These are phyloP conservation scores for Talaromyces pinophilus DNA, from an alignment of 2,329 filamentous ascomycete genomes.

Conservation along the genomic window DNA sequence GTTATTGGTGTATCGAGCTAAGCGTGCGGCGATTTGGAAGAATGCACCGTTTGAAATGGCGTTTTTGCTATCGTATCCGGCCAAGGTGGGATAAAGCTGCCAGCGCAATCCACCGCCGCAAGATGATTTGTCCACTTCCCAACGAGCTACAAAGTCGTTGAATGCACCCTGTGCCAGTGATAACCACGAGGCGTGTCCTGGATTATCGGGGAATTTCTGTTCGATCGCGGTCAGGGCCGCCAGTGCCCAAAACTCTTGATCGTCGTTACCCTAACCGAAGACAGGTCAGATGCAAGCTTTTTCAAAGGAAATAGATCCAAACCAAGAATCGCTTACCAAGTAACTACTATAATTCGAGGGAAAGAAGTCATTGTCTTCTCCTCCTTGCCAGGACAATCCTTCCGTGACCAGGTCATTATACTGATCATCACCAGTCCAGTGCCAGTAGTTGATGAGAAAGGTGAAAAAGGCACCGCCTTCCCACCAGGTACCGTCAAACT, in stretches of 20 bases:
- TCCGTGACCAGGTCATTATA: constrained; percentile 70
- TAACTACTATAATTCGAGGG: constrained; percentile 50
- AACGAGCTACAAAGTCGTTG: constrained; percentile 71
- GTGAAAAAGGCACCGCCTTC: constrained; percentile 68
- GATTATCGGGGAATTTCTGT: constrained; percentile 65
- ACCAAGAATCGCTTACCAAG: constrained; percentile 25
- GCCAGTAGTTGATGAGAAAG: constrained; percentile 76
- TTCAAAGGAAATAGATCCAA: not conserved
- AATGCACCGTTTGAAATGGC: constrained; percentile 56
- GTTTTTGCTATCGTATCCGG: constrained; percentile 60
- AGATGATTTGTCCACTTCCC: constrained; percentile 57
- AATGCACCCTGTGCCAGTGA: constrained; percentile 76
- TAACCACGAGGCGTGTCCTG: constrained; percentile 70
- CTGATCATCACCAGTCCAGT: constrained; percentile 69
- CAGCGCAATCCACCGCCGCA: constrained; percentile 77
- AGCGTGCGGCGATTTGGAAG: constrained; percentile 60
- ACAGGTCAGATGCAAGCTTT: not conserved
- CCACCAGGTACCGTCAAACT: constrained; percentile 59
- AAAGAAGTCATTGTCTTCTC: constrained; percentile 72
- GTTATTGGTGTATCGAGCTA: constrained; percentile 74
- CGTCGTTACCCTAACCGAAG: constrained; percentile 45
- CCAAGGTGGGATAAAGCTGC: constrained; percentile 76
- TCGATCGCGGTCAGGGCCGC: constrained; percentile 75
- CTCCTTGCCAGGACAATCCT: constrained; percentile 70
- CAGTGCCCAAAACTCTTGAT: constrained; percentile 75